Evolutionary conservation across 2,329 filamentous ascomycete genomes (phyloP).

Genomic region (Ophiostoma piceae): DNA sequence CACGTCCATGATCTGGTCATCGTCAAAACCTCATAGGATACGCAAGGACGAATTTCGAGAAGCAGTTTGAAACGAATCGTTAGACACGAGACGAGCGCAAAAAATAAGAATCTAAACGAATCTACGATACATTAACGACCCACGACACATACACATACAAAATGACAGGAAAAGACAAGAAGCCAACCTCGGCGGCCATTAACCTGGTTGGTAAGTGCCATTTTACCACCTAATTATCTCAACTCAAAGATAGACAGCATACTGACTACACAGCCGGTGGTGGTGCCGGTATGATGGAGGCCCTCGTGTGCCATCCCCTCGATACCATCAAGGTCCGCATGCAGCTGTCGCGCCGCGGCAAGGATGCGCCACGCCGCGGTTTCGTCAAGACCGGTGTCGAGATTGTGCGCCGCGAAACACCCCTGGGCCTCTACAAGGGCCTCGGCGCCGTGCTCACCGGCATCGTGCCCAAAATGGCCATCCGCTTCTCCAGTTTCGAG

Average conservation of each 20-base stretch:
- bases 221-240: no score
- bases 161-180: conserved; percentile 53
- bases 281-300: conserved; percentile 99
- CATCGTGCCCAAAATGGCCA: conserved; percentile 98
- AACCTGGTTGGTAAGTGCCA: conserved; percentile 73
- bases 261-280: conserved; percentile 64
- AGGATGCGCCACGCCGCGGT: conserved; percentile 78
- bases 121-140: background rate
- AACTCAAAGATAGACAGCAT: background rate
- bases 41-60: conserved; percentile 29
- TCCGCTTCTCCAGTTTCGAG: conserved; percentile 96
- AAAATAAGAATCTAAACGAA: background rate
- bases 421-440: conserved; percentile 92
- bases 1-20: conserved; percentile 27
- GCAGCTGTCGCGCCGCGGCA: conserved; percentile 87
- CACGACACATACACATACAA: conserved; percentile 8
- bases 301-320: conserved; percentile 88
- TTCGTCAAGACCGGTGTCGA: conserved; percentile 81
- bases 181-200: conserved; percentile 73
- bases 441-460: conserved; percentile 94
- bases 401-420: conserved; percentile 85
- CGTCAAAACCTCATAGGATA: conserved; percentile 28
- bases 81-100: background rate
- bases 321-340: conserved; percentile 99
- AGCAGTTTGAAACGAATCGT: background rate